Evolutionary conservation across 176 grass and related monocot species (phyloP).

Genomic region (Saccharum spontaneum): DNA sequence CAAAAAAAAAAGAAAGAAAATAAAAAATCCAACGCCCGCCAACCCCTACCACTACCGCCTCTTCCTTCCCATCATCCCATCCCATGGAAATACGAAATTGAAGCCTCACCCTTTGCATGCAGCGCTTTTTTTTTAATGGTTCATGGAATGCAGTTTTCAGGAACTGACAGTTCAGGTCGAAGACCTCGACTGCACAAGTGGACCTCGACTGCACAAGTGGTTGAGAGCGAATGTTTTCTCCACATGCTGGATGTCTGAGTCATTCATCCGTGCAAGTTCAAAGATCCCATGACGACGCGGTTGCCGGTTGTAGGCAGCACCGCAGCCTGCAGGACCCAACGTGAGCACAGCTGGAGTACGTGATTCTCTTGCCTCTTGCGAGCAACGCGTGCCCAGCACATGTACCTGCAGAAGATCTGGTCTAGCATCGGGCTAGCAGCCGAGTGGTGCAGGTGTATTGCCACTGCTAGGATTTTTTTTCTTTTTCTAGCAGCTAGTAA

Average conservation of each 20-base stretch:
- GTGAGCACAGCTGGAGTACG: neutral
- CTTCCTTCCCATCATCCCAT: no score
- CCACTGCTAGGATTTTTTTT: neutral
- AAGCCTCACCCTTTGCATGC: neutral
- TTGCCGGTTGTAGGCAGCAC: neutral
- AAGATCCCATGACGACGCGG: neutral
- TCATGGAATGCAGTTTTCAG: neutral
- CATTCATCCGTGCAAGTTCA: neutral
- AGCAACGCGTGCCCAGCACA: neutral
- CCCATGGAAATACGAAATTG: neutral
- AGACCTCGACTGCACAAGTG: no score
- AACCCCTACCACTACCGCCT: neutral
- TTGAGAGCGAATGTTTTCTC: neutral
- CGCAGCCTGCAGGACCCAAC: neutral
- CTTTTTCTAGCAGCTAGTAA: neutral
- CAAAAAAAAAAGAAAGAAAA: no score
- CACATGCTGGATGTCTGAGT: neutral
- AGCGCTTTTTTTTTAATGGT: neutral
- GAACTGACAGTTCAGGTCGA: neutral
- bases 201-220: neutral
- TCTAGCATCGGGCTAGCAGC: neutral
- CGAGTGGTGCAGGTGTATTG: neutral
- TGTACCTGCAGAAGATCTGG: neutral
- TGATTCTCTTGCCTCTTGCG: neutral
- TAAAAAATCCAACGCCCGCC: no score